Base-by-base conservation (phyloP, 164 flowering plant genomes). In the Aristolochia californica region DNA sequence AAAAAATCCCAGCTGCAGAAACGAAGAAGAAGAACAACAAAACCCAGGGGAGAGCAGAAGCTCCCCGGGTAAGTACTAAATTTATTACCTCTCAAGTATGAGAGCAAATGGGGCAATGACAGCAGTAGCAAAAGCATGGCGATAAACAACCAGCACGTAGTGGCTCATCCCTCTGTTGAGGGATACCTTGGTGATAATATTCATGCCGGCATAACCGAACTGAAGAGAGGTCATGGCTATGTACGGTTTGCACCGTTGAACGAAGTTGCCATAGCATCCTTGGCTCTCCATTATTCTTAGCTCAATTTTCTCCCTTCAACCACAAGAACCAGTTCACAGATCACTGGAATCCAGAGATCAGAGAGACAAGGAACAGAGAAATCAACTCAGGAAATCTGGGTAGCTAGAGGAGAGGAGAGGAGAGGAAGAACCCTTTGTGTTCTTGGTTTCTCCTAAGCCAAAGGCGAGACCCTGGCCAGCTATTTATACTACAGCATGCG, bases 201-300 rank as follows among this genome's bases (percentile, higher is more conserved):
- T 68, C 71, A 68, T 64, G 18, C 75, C 75, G 2, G 75, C 72
- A 21, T 50, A 61, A n/a, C 75, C 75, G n/a, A 68, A 64, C 20
- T 68, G 75, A 22, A 72, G 56, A 11, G 60, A 52, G 51, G 68
- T 62, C 67, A 64, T 64, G 62, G 62, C 67, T 16, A 64, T 21
- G 57, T 64, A 64, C 16, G 67, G 67, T 53, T 64, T 64, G 62
- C 61, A 48, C 21, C 48, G 18, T 43, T 57, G 61, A 5, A 63
- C 2, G 43, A 63, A 56, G 18, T 25, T 56, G 60, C 61, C 43
- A 55, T 9, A 62, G 24, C 59, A 56, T 43, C 43, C 55, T 56
- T 16, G 74, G 68, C 59, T 48, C 67, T 25, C 62, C 60, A 59
- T 47, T 53, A n/a, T n/a, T n/a, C n/a, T n/a, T n/a, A n/a, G n/a